Evolutionary conservation across 2,329 filamentous ascomycete species (phyloP), one percentile per base, ranked within the genome.

Genomic region (Talaromyces sp.): DNA sequence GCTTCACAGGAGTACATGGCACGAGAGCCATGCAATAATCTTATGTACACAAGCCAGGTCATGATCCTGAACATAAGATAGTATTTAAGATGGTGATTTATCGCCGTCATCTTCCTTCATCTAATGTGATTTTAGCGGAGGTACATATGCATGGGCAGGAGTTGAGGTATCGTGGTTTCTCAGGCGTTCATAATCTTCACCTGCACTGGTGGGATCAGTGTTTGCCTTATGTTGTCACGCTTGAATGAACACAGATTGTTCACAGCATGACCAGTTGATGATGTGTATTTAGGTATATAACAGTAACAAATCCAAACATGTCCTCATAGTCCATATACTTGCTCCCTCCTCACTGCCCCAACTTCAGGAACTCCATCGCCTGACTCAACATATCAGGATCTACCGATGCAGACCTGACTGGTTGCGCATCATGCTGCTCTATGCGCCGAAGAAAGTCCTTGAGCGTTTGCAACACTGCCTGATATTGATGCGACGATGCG

Each of bases 301-400:
- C 33, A 56, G 22, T 54, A 54, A 13, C n/a, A 24, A 39, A 56
- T 24, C 11, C 31, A 56, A 56, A 16, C 52, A 24, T 56, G 52
- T 37, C n/a, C 11, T 37, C 52, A 39, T 56, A 56, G 24, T 14
- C 16, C n/a, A 37, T 22, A 37, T 13, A 13, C 50, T 19, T 16
- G 13, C 14, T 31, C 27, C 27, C 8, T 31, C 8, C 47, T 37
- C 41, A 54, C 33, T 60, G 43, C 14, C 59, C 69, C 72, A 64
- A 75, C 69, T 74, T 69, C 43, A 78, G 54, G 56, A 76, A 75
- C 31, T 68, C 71, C 76, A 78, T 74, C 2, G 76, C 75, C 57
- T 70, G 35, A 63, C 68, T 74, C 43, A 78, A 45, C 64, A 70
- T 72, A 58, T 76, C 73, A 0, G 73, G 66, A 54, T 78, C 72